phyloP scores from a whole-genome alignment of 2,329 filamentous ascomycete species.

The Arachnomyces sp. region DNA sequence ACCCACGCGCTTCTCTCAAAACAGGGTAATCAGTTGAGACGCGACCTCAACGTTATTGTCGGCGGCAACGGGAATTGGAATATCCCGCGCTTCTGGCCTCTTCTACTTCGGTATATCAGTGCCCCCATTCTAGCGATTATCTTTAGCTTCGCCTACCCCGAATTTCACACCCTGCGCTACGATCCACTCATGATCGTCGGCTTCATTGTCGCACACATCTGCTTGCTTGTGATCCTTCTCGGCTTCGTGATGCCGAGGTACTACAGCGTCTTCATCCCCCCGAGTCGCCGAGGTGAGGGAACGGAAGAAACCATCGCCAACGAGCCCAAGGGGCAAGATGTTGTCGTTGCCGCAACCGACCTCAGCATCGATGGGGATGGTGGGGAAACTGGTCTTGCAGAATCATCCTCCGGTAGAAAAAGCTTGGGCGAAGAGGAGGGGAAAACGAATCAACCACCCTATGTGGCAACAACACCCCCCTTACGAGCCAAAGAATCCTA shows the following conservation, averaged over 20 bases:
- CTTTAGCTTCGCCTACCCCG: no score
- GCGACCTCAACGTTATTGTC: conserved; percentile 47
- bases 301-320: conserved; percentile 13
- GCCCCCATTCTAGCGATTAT: no score
- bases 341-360: no score
- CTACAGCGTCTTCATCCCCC: conserved; percentile 44
- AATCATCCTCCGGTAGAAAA: neutral
- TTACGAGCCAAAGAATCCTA: no score
- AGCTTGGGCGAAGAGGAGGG: no score
- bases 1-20: neutral
- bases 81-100: conserved; percentile 43
- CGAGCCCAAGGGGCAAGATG: conserved; percentile 1
- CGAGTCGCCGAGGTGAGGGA: conserved; percentile 32
- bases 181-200: no score
- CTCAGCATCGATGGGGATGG: neutral
- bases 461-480: no score
- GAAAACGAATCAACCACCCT: no score
- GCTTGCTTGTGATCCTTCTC: conserved; percentile 29
- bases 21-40: conserved; percentile 46
- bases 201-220: no score
- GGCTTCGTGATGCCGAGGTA: conserved; percentile 45
- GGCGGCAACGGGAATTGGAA: conserved; percentile 46
- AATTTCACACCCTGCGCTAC: no score
- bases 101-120: conserved; percentile 41
- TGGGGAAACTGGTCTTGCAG: neutral